Evolutionary conservation across 768 basidiomycete genomes (phyloP).

Genomic region (Porpolomopsis calyptriformis): DNA sequence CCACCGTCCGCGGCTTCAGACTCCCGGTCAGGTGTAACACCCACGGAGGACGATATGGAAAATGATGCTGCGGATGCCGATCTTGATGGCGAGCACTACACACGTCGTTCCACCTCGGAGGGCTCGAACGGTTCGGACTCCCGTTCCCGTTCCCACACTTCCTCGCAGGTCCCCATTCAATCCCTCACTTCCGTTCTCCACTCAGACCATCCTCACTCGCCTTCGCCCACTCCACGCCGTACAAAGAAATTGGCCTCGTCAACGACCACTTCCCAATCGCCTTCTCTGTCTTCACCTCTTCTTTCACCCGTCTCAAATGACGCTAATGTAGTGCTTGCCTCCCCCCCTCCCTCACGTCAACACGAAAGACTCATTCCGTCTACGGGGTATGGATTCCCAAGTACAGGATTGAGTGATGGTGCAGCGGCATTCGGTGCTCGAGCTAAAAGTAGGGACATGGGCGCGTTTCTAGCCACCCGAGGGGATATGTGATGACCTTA

Average conservation of each 20-base stretch:
- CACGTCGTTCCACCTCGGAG: conserved; percentile 25
- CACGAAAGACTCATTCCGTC: background rate
- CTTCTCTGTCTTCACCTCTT: conserved; percentile 31
- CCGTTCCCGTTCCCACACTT: conserved; percentile 38
- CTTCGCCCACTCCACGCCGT: conserved; percentile 2
- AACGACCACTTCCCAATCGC: conserved; percentile 35
- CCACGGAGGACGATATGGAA: conserved; percentile 1
- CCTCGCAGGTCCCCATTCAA: background rate
- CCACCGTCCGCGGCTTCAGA: conserved; percentile 9
- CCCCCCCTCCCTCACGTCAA: background rate
- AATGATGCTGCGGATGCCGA: conserved; percentile 37
- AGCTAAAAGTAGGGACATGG: conserved; percentile 27
- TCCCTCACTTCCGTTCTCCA: conserved; percentile 12
- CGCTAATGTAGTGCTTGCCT: background rate
- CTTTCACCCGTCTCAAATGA: background rate
- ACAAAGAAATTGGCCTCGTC: conserved; percentile 24
- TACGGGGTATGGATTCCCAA: conserved; percentile 1
- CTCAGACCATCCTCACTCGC: conserved; percentile 8
- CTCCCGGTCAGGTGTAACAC: conserved; percentile 12
- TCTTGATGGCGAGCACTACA: conserved; percentile 47
- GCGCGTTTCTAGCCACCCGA: conserved; percentile 30
- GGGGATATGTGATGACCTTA: conserved; percentile 15
- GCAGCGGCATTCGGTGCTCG: conserved; percentile 24
- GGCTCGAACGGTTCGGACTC: conserved; percentile 44
- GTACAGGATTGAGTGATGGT: background rate